Conservation (phyloP, 164 flowering plant genomes). For the Nelumbo lutea region DNA sequence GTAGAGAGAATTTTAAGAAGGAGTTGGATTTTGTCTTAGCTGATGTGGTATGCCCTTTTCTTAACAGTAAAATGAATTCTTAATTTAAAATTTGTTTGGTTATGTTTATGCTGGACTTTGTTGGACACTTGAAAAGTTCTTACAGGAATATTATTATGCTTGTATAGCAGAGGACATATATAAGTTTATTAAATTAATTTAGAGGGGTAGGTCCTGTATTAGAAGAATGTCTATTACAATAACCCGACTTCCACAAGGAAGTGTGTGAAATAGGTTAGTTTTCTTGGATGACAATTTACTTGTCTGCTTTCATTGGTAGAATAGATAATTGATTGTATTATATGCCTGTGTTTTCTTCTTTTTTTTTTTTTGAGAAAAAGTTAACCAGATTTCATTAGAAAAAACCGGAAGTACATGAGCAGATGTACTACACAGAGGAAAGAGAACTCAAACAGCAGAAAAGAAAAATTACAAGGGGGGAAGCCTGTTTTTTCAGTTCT, state of each 20-base stretch:
- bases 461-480: no score
- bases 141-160: not conserved
- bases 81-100: no score
- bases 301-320: not conserved
- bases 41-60: slow-evolving; percentile 72
- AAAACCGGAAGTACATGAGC: no score
- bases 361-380: no score
- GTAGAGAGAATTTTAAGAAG: slow-evolving; percentile 76
- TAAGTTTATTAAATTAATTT: not conserved
- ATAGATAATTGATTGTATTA: no score
- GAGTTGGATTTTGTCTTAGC: slow-evolving; percentile 95
- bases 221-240: not conserved
- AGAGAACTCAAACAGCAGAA: no score
- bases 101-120: no score
- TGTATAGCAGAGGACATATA: not conserved
- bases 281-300: not conserved
- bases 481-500: no score
- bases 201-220: not conserved
- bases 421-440: no score
- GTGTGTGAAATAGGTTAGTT: not conserved
- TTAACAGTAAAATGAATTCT: not conserved
- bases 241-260: not conserved
- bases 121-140: not conserved
- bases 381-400: no score
- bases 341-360: no score